Percentiles rank a stretch among this genome's conserved stretches.
These are phyloP conservation scores for Apiospora malaysiana DNA, from an alignment of 2,329 filamentous ascomycete genomes.

Conservation along the genomic window DNA sequence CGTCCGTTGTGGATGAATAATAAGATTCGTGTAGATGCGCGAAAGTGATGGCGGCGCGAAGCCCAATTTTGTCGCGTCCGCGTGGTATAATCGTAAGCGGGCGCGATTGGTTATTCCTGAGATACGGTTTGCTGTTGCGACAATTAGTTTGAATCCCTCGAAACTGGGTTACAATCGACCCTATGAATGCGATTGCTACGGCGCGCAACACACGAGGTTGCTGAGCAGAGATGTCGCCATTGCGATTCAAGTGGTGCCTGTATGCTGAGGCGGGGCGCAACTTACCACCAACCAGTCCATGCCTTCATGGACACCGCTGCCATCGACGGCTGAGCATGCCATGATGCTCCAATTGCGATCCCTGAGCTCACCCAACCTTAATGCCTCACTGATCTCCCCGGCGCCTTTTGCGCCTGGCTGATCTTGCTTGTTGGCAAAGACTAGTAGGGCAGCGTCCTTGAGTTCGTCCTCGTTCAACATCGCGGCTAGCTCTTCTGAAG, in stretches of 20 bases:
- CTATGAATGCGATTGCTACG: neutral
- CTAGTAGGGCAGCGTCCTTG: constrained; percentile 92
- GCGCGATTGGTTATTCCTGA: constrained; percentile 4
- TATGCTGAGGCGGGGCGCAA: constrained; percentile 28
- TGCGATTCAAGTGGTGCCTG: neutral
- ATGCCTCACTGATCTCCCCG: constrained; percentile 92
- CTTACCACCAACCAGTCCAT: constrained; percentile 98
- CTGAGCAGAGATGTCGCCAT: neutral
- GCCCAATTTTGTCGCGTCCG: neutral
- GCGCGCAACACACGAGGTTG: neutral
- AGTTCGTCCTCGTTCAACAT: constrained; percentile 99
- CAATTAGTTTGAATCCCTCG: neutral
- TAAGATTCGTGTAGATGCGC: neutral
- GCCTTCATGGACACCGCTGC: constrained; percentile 90
- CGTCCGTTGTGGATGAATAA: constrained; percentile 2
- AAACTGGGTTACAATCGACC: neutral
- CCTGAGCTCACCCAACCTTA: constrained; percentile 87
- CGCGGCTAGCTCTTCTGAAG: constrained; percentile 87
- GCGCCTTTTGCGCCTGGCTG: constrained; percentile 96
- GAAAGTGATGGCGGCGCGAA: neutral
- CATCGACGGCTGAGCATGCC: constrained; percentile 94
- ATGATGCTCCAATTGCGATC: constrained; percentile 99
- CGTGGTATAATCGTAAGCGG: neutral
- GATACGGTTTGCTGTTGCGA: constrained; percentile 19
- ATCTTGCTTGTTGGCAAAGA: constrained; percentile 99